Percentiles rank a stretch among this genome's conserved stretches.
Evolutionary conservation across 352 stramenopile genomes (phyloP).

Genomic region (Blastocystis sp.): DNA sequence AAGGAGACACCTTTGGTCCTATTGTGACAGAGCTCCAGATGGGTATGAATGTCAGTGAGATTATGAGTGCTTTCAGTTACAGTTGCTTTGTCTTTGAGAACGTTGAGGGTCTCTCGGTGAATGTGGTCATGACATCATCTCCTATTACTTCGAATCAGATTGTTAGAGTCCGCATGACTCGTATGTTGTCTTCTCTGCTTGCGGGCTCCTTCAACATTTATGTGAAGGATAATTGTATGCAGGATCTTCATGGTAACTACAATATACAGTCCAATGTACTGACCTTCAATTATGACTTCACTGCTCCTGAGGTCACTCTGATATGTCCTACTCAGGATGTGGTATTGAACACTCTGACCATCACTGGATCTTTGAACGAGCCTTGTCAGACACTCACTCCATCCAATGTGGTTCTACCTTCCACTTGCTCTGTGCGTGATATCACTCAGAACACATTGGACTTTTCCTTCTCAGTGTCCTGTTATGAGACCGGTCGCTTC

Average conservation of each 20-base stretch:
- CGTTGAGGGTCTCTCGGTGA: not conserved
- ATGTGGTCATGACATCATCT: not conserved
- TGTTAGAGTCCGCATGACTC: not conserved
- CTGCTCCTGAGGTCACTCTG: not conserved
- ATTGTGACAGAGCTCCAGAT: not conserved
- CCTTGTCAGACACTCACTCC: not conserved
- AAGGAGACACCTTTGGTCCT: slow-evolving; percentile 3
- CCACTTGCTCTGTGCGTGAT: not conserved
- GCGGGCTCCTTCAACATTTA: not conserved
- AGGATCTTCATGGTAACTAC: slow-evolving; percentile 4
- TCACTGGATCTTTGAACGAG: slow-evolving; percentile 7
- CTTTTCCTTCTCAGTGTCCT: slow-evolving; percentile 12
- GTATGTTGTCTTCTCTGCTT: not conserved
- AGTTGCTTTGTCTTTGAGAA: not conserved
- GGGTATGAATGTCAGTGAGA: not conserved
- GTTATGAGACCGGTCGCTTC: not conserved
- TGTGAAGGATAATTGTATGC: slow-evolving; percentile 5
- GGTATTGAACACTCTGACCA: not conserved
- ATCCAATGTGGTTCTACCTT: not conserved
- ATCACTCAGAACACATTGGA: not conserved
- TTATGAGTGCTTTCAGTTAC: not conserved
- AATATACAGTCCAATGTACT: slow-evolving; percentile 18
- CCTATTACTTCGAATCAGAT: not conserved
- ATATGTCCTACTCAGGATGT: not conserved
- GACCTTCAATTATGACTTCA: slow-evolving; percentile 23